Evolutionary conservation across 2,329 filamentous ascomycete genomes (phyloP), one percentile per base, ranked within the genome.

Genomic region (Hypoxylon sp.): DNA sequence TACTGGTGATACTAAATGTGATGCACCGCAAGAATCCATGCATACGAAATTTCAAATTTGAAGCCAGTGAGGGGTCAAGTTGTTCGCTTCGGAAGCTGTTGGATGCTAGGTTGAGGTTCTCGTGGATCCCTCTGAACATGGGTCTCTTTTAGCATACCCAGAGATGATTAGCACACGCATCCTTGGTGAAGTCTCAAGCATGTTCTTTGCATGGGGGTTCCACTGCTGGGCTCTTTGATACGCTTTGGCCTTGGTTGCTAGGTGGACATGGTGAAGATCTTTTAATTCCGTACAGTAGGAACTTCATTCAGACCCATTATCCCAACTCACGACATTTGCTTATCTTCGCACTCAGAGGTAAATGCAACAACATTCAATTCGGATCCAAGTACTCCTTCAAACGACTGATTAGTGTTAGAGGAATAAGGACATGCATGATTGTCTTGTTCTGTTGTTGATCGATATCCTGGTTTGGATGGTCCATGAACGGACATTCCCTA

Each of bases 401-500:
- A 25, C 9, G 9, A 9, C 21, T 25, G 9, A 25, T 25, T 5
- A 25, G 21, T 9, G 43, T 36, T 27, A 45, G 36, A 20, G 21
- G 21, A 42, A 15, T 25, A 43, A 25, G 31, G 41, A 31, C 27
- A 38, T 49, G 52, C 49, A 53, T 50, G 49, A 51, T 42, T 47
- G 49, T 50, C 49, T 45, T 29, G 41, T 42, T 9, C 25, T 9
- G 4, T 15, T 20, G 56, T 45, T 59, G 56, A 59, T 53, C 56
- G 42, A 47, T 56, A 56, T 53, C 48, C 52, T 51, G 35, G 48
- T 38, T 53, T 36, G 49, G 52, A 37, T 38, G 42, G 43, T 45
- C n/a, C 38, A 40, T 21, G 46, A 46, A 50, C 48, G 44, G 56
- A 59, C 56, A 59, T 59, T 46, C 56, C 56, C 44, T 57, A 56